Evolutionary conservation across 169 alveolate genomes (phyloP).

Genomic region (Eimeria mitis): DNA sequence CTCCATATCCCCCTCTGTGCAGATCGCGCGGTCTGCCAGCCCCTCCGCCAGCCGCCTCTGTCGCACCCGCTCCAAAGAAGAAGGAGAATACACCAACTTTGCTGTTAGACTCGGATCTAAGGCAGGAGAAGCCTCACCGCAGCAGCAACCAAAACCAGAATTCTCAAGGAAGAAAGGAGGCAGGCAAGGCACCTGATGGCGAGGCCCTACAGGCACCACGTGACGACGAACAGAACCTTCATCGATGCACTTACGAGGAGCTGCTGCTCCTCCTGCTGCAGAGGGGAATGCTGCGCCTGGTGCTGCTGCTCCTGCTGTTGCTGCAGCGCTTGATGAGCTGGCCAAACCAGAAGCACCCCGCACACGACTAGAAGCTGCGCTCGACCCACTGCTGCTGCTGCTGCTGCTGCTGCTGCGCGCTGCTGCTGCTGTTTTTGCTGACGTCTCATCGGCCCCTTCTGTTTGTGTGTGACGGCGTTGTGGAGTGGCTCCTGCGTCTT

Average conservation of each 20-base stretch:
- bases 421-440: not conserved
- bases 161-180: conserved; percentile 91
- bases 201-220: conserved; percentile 89
- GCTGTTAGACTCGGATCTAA: conserved; percentile 86
- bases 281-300: conserved; percentile 5
- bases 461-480: not conserved
- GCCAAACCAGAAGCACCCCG: conserved; percentile 8
- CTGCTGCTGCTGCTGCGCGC: conserved; percentile 69
- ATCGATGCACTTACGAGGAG: conserved; percentile 56
- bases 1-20: conserved; percentile 90
- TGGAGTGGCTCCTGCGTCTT: conserved; percentile 5
- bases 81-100: conserved; percentile 91
- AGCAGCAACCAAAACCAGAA: conserved; percentile 59
- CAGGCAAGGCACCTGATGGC: conserved; percentile 91
- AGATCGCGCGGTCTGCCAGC: conserved; percentile 86
- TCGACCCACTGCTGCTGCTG: conserved; percentile 26
- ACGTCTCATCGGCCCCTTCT: not conserved
- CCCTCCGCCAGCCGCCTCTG: conserved; percentile 88
- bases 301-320: conserved; percentile 14
- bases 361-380: conserved; percentile 3
- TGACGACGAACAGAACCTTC: conserved; percentile 77
- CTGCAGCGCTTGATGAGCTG: not conserved
- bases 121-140: conserved; percentile 11
- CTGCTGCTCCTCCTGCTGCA: conserved; percentile 16
- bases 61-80: conserved; percentile 88